Evolutionary conservation across 768 basidiomycete species (phyloP).

Genomic region (Postia placenta): DNA sequence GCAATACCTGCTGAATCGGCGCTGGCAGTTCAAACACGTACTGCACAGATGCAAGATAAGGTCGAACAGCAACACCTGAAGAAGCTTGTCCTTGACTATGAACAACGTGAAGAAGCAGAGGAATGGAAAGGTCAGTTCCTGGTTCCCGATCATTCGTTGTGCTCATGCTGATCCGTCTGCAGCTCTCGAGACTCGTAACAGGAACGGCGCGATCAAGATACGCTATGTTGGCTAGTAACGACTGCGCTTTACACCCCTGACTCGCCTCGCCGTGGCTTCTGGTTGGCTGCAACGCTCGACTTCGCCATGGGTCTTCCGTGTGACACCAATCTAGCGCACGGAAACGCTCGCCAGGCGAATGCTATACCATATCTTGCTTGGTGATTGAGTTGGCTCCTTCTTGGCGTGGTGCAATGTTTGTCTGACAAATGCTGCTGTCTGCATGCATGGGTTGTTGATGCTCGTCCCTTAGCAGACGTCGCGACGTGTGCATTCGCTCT

Average conservation of each 20-base stretch:
- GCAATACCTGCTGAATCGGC: slow-evolving; percentile 85
- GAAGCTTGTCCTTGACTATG: slow-evolving; percentile 87
- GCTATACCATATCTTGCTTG: slow-evolving; percentile 9
- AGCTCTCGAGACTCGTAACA: slow-evolving; percentile 69
- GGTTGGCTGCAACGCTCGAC: slow-evolving; percentile 3
- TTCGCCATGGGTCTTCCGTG: slow-evolving; percentile 2
- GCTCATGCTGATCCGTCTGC: neutral
- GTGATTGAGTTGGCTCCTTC: slow-evolving; percentile 11
- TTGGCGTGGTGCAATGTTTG: slow-evolving; percentile 10
- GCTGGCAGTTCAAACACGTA: slow-evolving; percentile 84
- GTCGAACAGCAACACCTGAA: slow-evolving; percentile 97
- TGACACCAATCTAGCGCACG: slow-evolving; percentile 3
- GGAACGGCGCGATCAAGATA: slow-evolving; percentile 66
- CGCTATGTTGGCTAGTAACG: slow-evolving; percentile 59
- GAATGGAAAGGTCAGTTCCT: slow-evolving; percentile 59
- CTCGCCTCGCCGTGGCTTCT: slow-evolving; percentile 2
- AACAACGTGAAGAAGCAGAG: slow-evolving; percentile 83
- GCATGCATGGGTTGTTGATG: slow-evolving; percentile 6
- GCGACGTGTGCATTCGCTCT: neutral
- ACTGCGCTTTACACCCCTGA: neutral
- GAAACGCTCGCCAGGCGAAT: neutral
- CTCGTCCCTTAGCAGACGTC: neutral
- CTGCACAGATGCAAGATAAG: slow-evolving; percentile 89
- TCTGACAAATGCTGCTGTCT: slow-evolving; percentile 7
- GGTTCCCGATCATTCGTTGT: slow-evolving; percentile 1